Percentiles rank a stretch among this genome's conserved stretches.
Evolutionary conservation across 2,329 filamentous ascomycete species (phyloP).

Genomic region (Phaeoacremonium minimum): DNA sequence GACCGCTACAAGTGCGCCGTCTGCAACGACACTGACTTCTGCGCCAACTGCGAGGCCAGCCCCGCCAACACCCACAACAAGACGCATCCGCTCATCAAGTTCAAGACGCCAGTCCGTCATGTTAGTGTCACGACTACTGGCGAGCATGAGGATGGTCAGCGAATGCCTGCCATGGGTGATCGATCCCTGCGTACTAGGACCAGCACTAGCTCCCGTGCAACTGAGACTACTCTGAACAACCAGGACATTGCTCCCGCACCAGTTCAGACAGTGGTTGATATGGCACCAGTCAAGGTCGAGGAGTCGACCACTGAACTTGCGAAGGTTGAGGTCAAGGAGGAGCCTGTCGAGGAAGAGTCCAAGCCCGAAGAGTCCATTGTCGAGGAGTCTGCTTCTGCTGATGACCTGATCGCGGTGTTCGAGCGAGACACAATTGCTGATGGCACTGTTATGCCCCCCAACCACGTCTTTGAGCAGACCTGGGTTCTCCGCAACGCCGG

Average conservation of each 20-base stretch:
- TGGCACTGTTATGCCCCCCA: conserved; percentile 66
- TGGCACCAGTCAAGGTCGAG: conserved; percentile 32
- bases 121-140: conserved; percentile 82
- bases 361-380: conserved; percentile 4
- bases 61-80: conserved; percentile 84
- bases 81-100: conserved; percentile 96
- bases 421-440: conserved; percentile 75
- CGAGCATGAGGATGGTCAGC: conserved; percentile 66
- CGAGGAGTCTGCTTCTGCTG: not conserved
- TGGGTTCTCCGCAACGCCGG: conserved; percentile 91
- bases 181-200: conserved; percentile 20
- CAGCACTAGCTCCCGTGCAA: conserved; percentile 40
- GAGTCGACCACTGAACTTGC: conserved; percentile 15
- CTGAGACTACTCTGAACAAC: conserved; percentile 47
- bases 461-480: conserved; percentile 77
- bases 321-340: too few relatives aligned
- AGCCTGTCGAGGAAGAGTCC: conserved; percentile 10
- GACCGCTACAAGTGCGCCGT: conserved; percentile 96
- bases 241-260: conserved; percentile 38
- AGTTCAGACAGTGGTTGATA: conserved; percentile 70
- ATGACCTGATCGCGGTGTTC: conserved; percentile 55
- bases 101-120: conserved; percentile 87
- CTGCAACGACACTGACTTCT: conserved; percentile 93
- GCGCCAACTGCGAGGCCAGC: conserved; percentile 85
- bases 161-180: conserved; percentile 71